A percentile compares a stretch with the other conserved stretches of the same genome.
These are phyloP conservation scores for Lasiosphaeriaceae sp. DNA, from an alignment of 495 filamentous ascomycete species.

Conservation along the genomic window DNA sequence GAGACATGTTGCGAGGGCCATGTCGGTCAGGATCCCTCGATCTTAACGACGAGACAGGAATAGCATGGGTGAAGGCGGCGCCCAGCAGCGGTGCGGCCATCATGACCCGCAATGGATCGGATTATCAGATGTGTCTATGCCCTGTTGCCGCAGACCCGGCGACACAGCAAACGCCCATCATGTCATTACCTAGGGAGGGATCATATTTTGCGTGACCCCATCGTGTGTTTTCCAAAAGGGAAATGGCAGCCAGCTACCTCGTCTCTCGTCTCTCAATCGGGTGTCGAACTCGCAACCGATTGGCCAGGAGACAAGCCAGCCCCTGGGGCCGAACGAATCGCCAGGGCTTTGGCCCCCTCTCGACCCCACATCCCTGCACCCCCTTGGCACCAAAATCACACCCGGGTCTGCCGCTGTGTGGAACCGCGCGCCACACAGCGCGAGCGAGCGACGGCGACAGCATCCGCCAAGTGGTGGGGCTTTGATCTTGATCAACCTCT, in stretches of 20 bases:
- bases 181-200: too few species aligned
- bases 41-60: background rate
- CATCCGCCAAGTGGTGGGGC: conserved; percentile 4
- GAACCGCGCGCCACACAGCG: conserved; percentile 15
- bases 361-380: conserved; percentile 6
- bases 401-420: conserved; percentile 1
- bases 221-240: too few species aligned
- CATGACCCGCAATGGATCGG: too few species aligned
- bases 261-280: background rate
- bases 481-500: background rate
- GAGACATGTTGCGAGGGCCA: background rate
- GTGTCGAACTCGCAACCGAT: conserved; percentile 20
- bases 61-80: background rate
- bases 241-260: background rate
- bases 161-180: too few species aligned
- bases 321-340: background rate
- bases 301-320: conserved; percentile 6
- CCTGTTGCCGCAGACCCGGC: too few species aligned
- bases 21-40: background rate
- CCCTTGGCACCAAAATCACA: background rate
- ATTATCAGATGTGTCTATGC: too few species aligned
- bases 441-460: conserved; percentile 1
- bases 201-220: background rate
- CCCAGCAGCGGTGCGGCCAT: too few species aligned
- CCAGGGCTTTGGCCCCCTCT: background rate